These are phyloP conservation scores for Besnoitia besnoiti DNA, from an alignment of 169 alveolate species.

Conservation along the genomic window DNA sequence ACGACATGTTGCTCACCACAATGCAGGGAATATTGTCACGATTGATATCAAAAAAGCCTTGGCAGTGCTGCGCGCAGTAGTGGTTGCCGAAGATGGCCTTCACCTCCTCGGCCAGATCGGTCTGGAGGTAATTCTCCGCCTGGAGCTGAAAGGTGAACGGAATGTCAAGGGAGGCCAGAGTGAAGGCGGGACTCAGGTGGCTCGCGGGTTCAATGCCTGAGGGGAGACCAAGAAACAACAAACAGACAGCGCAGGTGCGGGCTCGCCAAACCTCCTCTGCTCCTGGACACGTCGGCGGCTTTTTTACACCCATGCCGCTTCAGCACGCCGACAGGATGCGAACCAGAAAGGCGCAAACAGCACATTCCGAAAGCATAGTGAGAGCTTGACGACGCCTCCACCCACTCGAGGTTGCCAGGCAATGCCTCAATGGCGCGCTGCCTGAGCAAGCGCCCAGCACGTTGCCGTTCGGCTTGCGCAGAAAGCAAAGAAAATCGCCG, in stretches of 20 bases:
- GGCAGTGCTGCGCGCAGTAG: slow-evolving; percentile 56
- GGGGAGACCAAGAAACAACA: not conserved
- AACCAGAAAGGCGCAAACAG: too few species aligned
- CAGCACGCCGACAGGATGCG: too few species aligned
- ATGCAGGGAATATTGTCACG: slow-evolving; percentile 31
- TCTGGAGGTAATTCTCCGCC: slow-evolving; percentile 24
- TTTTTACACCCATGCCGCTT: too few species aligned
- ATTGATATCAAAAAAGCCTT: slow-evolving; percentile 33
- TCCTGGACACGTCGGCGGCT: too few species aligned
- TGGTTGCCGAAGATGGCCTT: slow-evolving; percentile 57
- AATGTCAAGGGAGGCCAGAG: slow-evolving; percentile 12
- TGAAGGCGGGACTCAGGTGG: slow-evolving; percentile 59
- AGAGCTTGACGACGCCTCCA: too few species aligned
- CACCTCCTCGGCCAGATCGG: slow-evolving; percentile 18
- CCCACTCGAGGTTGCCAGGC: too few species aligned
- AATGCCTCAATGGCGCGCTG: too few species aligned
- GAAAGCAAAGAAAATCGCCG: too few species aligned
- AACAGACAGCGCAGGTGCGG: not conserved
- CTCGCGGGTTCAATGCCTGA: slow-evolving; percentile 42
- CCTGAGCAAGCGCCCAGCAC: too few species aligned
- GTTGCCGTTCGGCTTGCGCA: too few species aligned
- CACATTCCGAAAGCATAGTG: too few species aligned
- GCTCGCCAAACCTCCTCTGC: too few species aligned
- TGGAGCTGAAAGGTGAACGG: slow-evolving; percentile 50
- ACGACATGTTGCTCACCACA: slow-evolving; percentile 9